These are phyloP conservation scores for Phalaenopsis hybrid DNA, from an alignment of 116 monocot species.

Conservation along the genomic window DNA sequence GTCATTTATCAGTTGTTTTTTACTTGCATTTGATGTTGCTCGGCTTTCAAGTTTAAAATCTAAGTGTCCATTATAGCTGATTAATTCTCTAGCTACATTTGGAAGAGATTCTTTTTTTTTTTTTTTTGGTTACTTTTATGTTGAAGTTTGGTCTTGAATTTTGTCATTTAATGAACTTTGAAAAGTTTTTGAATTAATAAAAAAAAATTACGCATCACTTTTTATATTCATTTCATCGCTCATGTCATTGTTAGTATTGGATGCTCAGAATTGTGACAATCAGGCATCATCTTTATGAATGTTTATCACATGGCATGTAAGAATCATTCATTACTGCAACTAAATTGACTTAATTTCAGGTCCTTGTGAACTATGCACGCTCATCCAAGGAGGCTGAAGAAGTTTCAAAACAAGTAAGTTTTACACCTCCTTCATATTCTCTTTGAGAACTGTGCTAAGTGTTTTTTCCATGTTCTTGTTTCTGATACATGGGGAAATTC, in stretches of 20 bases:
- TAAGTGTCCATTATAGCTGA: neutral
- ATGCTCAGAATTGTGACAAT: constrained; percentile 1
- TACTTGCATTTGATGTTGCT: neutral
- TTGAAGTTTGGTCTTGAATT: constrained; percentile 4
- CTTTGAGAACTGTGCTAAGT: neutral
- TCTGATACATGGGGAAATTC: neutral
- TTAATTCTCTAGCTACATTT: neutral
- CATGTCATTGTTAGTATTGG: neutral
- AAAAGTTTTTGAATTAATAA: neutral
- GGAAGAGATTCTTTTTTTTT: neutral
- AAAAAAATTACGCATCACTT: neutral
- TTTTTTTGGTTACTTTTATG: neutral
- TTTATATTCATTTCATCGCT: neutral
- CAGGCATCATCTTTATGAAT: neutral
- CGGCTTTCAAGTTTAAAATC: neutral
- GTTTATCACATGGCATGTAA: neutral
- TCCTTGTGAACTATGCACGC: constrained; percentile 83
- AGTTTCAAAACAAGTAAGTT: constrained; percentile 57
- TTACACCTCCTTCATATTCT: neutral
- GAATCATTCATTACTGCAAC: neutral
- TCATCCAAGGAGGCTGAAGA: constrained; percentile 81
- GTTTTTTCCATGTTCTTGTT: neutral
- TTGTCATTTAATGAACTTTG: neutral
- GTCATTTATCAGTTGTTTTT: neutral
- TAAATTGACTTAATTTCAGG: constrained; percentile 25